These are phyloP conservation scores for Penicillium sp. DNA, from an alignment of 2,329 filamentous ascomycete species.

Conservation along the genomic window DNA sequence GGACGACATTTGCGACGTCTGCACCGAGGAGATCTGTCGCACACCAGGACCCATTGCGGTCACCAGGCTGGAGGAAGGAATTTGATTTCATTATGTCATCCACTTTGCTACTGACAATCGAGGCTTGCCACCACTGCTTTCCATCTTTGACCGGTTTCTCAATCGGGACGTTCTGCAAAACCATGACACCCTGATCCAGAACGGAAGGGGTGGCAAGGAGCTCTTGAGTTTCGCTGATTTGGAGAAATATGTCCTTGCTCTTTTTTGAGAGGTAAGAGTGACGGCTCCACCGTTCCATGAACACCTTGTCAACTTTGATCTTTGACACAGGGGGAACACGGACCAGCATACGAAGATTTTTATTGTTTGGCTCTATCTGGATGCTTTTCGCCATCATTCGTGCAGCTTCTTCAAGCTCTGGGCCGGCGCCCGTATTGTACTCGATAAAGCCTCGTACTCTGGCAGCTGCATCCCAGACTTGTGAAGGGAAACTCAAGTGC, in stretches of 20 bases:
- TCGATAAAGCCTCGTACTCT: conserved; percentile 24
- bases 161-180: conserved; percentile 20
- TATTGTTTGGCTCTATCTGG: conserved; percentile 25
- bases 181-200: conserved; percentile 20
- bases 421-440: conserved; percentile 16
- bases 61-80: conserved; percentile 27
- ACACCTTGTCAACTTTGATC: conserved; percentile 26
- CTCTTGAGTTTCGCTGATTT: conserved; percentile 35
- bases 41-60: conserved; percentile 28
- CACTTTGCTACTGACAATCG: conserved; percentile 31
- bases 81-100: conserved; percentile 30
- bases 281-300: conserved; percentile 30
- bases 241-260: conserved; percentile 24
- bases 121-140: conserved; percentile 35
- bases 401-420: conserved; percentile 24
- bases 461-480: conserved; percentile 35
- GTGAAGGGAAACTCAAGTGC: conserved; percentile 33
- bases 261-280: conserved; percentile 21
- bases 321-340: conserved; percentile 15
- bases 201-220: conserved; percentile 20
- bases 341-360: conserved; percentile 24
- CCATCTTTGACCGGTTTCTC: conserved; percentile 27
- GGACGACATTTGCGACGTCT: neutral
- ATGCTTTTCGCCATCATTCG: conserved; percentile 28
- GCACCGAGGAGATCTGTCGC: conserved; percentile 23